These are phyloP conservation scores for Singerocomus inundabilis DNA, from an alignment of 1,284 basidiomycete species.

Conservation along the genomic window DNA sequence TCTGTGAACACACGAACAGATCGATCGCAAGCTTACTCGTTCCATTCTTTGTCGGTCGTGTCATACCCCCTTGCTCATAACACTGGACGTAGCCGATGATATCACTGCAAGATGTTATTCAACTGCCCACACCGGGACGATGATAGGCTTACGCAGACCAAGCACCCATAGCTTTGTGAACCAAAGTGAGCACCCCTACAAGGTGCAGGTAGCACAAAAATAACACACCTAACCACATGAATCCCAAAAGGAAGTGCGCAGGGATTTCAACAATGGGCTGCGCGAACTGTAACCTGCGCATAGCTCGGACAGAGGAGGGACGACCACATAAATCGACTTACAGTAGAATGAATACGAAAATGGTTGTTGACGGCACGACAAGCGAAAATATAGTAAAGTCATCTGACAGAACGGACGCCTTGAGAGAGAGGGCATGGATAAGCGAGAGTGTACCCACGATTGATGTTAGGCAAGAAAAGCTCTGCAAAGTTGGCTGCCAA, in stretches of 20 bases:
- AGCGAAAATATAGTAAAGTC: constrained; percentile 69
- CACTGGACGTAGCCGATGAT: constrained; percentile 67
- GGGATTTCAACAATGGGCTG: constrained; percentile 61
- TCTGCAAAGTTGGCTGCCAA: constrained; percentile 62
- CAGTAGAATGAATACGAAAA: constrained; percentile 57
- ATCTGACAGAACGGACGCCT: constrained; percentile 37
- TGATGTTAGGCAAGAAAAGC: constrained; percentile 61
- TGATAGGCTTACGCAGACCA: constrained; percentile 60
- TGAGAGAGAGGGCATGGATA: neutral
- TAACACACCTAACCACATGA: constrained; percentile 65
- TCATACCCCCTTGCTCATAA: constrained; percentile 47
- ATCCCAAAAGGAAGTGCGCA: constrained; percentile 52
- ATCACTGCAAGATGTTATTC: constrained; percentile 47
- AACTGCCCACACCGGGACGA: neutral
- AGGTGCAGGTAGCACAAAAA: neutral
- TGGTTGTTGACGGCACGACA: constrained; percentile 59
- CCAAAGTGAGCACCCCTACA: constrained; percentile 7
- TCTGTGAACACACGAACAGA: neutral
- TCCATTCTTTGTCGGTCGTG: constrained; percentile 52
- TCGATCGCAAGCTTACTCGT: constrained; percentile 41
- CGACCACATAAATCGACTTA: constrained; percentile 30
- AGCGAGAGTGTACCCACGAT: constrained; percentile 45
- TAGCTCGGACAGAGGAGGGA: neutral
- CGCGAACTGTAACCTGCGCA: constrained; percentile 60
- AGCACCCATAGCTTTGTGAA: constrained; percentile 59